phyloP scores from a whole-genome alignment of 257 asterid species.

The Solanum sejunctum region DNA sequence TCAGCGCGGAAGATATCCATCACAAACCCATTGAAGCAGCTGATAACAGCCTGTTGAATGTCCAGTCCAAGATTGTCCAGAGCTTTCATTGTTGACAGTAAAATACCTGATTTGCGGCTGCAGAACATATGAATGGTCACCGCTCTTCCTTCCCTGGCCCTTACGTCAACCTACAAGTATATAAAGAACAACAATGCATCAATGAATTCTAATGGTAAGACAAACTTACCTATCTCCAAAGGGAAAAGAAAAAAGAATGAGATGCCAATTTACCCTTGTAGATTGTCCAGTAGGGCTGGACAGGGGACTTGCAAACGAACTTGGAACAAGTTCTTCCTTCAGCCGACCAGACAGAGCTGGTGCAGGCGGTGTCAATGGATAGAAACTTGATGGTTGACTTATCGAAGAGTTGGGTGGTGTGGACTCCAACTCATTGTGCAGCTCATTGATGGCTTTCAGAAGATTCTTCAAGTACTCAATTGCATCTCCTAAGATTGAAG shows the following conservation, averaged over 20 bases:
- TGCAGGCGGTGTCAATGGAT: constrained; percentile 45
- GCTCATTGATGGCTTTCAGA: constrained; percentile 52
- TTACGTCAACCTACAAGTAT: constrained; percentile 49
- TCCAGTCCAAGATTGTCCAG: constrained; percentile 58
- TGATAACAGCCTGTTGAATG: constrained; percentile 61
- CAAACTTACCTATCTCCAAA: not conserved
- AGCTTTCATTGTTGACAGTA: constrained; percentile 51
- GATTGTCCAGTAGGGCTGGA: constrained; percentile 68
- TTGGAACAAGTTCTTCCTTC: constrained; percentile 58
- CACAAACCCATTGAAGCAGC: constrained; percentile 67
- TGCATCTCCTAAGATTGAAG: constrained; percentile 75
- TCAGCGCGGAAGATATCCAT: constrained; percentile 65
- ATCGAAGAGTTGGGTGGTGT: constrained; percentile 30
- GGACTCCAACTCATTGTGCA: constrained; percentile 59
- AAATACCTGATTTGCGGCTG: constrained; percentile 44
- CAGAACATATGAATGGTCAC: constrained; percentile 69
- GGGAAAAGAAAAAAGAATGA: not conserved
- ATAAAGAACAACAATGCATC: not conserved
- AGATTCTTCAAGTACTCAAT: constrained; percentile 67
- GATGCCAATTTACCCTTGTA: constrained; percentile 28
- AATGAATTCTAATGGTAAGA: not conserved
- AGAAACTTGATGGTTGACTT: constrained; percentile 21
- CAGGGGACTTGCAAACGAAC: constrained; percentile 50
- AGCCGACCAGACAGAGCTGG: constrained; percentile 33
- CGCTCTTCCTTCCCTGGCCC: constrained; percentile 54